These are phyloP conservation scores for Claviceps arundinis DNA, from an alignment of 2,329 filamentous ascomycete genomes.

Conservation along the genomic window DNA sequence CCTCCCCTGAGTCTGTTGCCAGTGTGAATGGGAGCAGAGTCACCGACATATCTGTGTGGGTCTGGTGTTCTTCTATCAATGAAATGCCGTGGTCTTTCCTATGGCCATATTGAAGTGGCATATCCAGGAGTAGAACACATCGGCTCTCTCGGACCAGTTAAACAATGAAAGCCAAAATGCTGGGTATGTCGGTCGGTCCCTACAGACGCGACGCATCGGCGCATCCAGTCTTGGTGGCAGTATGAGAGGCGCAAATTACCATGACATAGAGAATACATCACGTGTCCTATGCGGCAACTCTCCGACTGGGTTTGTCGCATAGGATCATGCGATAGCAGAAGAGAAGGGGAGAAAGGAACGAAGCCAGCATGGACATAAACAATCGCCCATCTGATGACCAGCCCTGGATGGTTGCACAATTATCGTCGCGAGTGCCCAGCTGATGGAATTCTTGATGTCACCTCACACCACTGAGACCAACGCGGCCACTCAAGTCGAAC, in stretches of 20 bases:
- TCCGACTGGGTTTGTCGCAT: neutral
- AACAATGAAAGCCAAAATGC: neutral
- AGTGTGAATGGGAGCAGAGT: slow-evolving; percentile 8
- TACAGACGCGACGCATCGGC: slow-evolving; percentile 1
- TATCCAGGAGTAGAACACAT: neutral
- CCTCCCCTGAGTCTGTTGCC: slow-evolving; percentile 2
- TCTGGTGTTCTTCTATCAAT: slow-evolving; percentile 4
- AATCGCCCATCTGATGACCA: neutral
- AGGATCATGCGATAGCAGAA: slow-evolving; percentile 5
- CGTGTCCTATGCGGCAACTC: slow-evolving; percentile 6
- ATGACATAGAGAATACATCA: slow-evolving; percentile 6
- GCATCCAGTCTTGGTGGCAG: neutral
- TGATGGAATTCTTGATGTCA: slow-evolving; percentile 2
- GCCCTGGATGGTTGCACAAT: neutral
- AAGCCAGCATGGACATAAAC: slow-evolving; percentile 2
- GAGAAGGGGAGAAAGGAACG: neutral
- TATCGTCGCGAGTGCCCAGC: neutral
- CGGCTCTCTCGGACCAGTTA: slow-evolving; percentile 1
- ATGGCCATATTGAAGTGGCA: slow-evolving; percentile 2
- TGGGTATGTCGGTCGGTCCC: neutral
- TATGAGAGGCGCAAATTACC: slow-evolving; percentile 1
- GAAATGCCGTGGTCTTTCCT: slow-evolving; percentile 2
- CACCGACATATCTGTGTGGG: slow-evolving; percentile 6
- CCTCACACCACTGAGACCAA: neutral
- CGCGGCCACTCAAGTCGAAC: neutral